Base-by-base conservation (phyloP, 140 eudicot species). In the Ambrosia hybrid region DNA sequence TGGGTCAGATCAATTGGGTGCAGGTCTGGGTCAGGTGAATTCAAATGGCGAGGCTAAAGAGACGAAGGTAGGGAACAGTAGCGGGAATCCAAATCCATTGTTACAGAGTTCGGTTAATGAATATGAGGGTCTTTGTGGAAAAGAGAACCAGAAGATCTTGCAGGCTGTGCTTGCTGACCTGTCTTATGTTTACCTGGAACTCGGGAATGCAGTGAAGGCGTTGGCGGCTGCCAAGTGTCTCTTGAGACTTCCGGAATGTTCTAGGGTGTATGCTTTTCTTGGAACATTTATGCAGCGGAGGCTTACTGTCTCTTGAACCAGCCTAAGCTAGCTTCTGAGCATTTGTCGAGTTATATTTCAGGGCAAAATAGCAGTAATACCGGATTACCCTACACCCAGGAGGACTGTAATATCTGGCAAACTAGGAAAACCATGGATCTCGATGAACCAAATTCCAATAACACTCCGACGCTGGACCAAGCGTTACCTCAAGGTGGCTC, bases 301-400 rank as follows among this genome's bases (percentile, higher is more conserved):
- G 92, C 98, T 56, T 80, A 85, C 65, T 93, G 98, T 76, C 80
- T 87, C 51, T 81, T 93, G 38, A 85, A 87, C 83, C 85, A 82
- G 65, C 88, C 92, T 3, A 85, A 87, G 53, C 96, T 87, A 85
- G 98, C 98, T 67, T 92, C 97, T 13, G 95, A 93, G 49, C 85
- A 80, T 81, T 78, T 93, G 74, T 82, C 79, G 6, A 34, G 68
- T 34, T 92, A 87, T 77, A 36, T 93, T 11, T 83, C 95, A 0
- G 76, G 83, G 68, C 81, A 79, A 9, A 71, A 67, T 68, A 73
- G 51, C 21, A 73, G 38, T 38, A 62, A 58, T 34, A 72, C 71
- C 1, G 94, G 82, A 66, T 74, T 89, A 38, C 98, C 98, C 4
- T 93, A 87, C 81, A 80, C 74, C 73, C 85, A 78, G 83, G 96